Evolutionary conservation across 768 basidiomycete species (phyloP), one percentile per base, ranked within the genome.

Genomic region (Dentipellis fragilis): DNA sequence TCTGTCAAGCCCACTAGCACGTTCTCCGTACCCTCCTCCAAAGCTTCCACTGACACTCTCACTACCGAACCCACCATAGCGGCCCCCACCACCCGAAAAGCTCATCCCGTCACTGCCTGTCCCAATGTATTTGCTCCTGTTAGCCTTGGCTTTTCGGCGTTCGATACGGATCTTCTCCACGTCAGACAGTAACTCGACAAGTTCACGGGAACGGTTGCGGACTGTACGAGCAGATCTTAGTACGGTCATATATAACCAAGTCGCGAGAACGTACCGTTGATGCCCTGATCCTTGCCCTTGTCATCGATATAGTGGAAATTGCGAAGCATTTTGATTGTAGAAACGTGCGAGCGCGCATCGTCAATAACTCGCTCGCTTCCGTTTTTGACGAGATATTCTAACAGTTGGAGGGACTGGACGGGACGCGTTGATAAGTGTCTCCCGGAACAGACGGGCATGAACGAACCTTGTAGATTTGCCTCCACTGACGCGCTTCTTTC

Each of bases 221-320:
- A 99, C 96, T 98, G n/a, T 49, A 42, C n/a, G 16, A 22, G 4
- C 14, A 36, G 4, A 10, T 14, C 23, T 14, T 40, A 23, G 14
- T 21, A 2, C 2, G 14, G 11, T 14, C 10, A 39, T n/a, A n/a
- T 14, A 42, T 36, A 23, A 7, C 4, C 12, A 35, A 10, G n/a
- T 14, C 9, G 34, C 14, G n/a, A 14, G 12, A 29, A 54, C 72
- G n/a, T 59, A 93, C 94, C 93, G 64, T 99, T 99, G 63, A 96
- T 79, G 6, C 96, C 96, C 69, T 99, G 92, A 65, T 99, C 96
- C 69, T 99, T 98, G 50, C 92, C 93, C 73, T 95, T 95, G 60
- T 98, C 95, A 61, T 99, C 96, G 55, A 97, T 90, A 69, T 97
- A 97, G 67, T 98, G 95, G 73, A 99, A 99, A 65, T 87, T 96